Percentiles rank a stretch among this genome's conserved stretches.
Conservation (phyloP, 2,329 filamentous ascomycete genomes). For the Aspergillus sp. region DNA sequence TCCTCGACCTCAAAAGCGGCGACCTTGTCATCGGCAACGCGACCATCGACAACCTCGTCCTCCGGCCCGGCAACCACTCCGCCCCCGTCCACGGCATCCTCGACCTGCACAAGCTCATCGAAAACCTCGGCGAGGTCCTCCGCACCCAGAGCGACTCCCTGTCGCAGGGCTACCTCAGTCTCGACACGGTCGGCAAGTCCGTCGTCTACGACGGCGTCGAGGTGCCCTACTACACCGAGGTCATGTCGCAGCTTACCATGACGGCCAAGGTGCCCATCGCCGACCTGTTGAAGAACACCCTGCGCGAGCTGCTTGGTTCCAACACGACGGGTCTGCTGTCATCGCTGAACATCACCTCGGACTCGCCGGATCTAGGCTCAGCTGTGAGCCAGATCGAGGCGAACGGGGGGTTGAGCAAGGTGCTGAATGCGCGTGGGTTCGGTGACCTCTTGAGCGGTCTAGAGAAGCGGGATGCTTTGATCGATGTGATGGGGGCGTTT, state of each 20-base stretch:
- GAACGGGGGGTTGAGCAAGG: neutral
- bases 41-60: constrained; percentile 48
- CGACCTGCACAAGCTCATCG: constrained; percentile 41
- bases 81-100: constrained; percentile 48
- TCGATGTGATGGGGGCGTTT: constrained; percentile 11
- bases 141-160: constrained; percentile 23
- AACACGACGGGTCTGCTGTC: constrained; percentile 5
- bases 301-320: constrained; percentile 20
- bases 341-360: neutral
- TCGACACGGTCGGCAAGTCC: constrained; percentile 25
- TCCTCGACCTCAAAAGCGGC: constrained; percentile 50
- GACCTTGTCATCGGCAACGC: constrained; percentile 49
- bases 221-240: constrained; percentile 34
- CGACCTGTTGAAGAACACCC: constrained; percentile 27
- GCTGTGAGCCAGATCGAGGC: neutral
- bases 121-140: constrained; percentile 25
- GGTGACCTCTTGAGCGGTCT: constrained; percentile 8
- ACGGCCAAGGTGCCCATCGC: constrained; percentile 27
- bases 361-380: constrained; percentile 2
- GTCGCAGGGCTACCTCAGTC: constrained; percentile 24
- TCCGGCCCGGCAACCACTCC: constrained; percentile 54
- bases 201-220: constrained; percentile 29
- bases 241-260: constrained; percentile 30
- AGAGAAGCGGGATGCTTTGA: constrained; percentile 14
- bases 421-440: neutral